Percentiles rank a stretch among this genome's conserved stretches.
Conservation (phyloP, 441 rosid genomes). For the Geranium incanum region DNA sequence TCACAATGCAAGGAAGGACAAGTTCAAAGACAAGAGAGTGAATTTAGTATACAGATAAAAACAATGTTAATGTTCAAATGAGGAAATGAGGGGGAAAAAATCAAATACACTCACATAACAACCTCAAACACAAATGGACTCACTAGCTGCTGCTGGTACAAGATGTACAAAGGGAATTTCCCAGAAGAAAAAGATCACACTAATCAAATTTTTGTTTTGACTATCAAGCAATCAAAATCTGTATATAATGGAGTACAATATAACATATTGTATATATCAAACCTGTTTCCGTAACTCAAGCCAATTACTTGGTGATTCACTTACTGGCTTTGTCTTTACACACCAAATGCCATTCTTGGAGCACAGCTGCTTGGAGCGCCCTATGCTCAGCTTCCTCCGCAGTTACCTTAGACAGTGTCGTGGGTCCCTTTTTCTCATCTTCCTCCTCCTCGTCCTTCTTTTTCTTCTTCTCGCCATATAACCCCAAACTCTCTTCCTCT, state of each 20-base stretch:
- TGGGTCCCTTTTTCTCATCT: conserved; percentile 53
- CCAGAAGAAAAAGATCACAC: not conserved
- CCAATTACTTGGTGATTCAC: conserved; percentile 20
- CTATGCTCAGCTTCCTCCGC: conserved; percentile 96
- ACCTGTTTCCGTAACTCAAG: not conserved
- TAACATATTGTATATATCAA: conserved; percentile 1
- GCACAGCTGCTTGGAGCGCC: conserved; percentile 92
- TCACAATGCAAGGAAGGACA: not conserved
- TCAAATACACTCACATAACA: not conserved
- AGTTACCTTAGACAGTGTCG: conserved; percentile 69
- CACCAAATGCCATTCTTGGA: conserved; percentile 93
- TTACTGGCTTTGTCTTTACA: conserved; percentile 62
- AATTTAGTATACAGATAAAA: not conserved
- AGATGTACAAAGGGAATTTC: conserved; percentile 26
- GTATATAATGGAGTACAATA: not conserved
- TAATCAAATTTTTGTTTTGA: conserved; percentile 6
- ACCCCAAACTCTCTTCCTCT: conserved; percentile 18
- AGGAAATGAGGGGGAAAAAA: not conserved
- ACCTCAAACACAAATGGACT: not conserved
- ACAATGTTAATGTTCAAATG: not conserved
- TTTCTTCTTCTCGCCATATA: conserved; percentile 11
- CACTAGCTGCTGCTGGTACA: conserved; percentile 11
- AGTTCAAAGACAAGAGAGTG: not conserved
- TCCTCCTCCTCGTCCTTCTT: conserved; percentile 26
- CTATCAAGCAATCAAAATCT: not conserved